phyloP scores from a whole-genome alignment of 441 rosid genomes.

The Bocquillonia castaneifolia region DNA sequence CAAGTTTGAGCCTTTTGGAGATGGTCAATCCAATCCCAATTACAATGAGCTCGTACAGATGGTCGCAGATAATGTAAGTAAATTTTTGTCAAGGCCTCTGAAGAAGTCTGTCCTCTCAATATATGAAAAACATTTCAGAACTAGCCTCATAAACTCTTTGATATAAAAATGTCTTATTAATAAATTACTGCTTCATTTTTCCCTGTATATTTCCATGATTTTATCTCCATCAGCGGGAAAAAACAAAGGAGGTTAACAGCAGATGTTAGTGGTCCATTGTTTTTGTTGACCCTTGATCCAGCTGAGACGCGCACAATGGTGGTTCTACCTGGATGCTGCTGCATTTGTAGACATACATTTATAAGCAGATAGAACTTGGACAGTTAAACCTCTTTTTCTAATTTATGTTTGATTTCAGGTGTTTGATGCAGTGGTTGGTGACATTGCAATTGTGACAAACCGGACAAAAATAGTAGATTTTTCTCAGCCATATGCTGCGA shows the following conservation, averaged over 20 bases:
- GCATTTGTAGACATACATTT: conserved; percentile 4
- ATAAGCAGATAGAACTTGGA: conserved; percentile 8
- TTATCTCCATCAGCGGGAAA: background rate
- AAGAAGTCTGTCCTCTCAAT: conserved; percentile 6
- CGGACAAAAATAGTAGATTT: conserved; percentile 70
- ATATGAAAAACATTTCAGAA: background rate
- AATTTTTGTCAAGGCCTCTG: conserved; percentile 14
- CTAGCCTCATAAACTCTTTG: background rate
- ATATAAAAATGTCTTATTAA: background rate
- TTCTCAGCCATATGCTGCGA: conserved; percentile 71
- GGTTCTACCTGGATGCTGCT: background rate
- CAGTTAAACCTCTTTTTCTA: conserved; percentile 1
- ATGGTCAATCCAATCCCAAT: conserved; percentile 70
- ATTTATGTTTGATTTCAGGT: conserved; percentile 42
- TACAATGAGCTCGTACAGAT: conserved; percentile 41
- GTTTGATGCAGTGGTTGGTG: conserved; percentile 84
- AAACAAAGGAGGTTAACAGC: background rate
- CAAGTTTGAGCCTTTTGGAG: conserved; percentile 54
- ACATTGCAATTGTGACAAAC: conserved; percentile 66
- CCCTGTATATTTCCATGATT: background rate
- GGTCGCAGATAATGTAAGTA: conserved; percentile 63
- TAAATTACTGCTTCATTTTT: background rate
- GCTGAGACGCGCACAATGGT: background rate
- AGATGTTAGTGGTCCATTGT: background rate
- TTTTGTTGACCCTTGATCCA: background rate